Base-by-base conservation (phyloP, 1,284 basidiomycete species). In the Sporisorium scitamineum region DNA sequence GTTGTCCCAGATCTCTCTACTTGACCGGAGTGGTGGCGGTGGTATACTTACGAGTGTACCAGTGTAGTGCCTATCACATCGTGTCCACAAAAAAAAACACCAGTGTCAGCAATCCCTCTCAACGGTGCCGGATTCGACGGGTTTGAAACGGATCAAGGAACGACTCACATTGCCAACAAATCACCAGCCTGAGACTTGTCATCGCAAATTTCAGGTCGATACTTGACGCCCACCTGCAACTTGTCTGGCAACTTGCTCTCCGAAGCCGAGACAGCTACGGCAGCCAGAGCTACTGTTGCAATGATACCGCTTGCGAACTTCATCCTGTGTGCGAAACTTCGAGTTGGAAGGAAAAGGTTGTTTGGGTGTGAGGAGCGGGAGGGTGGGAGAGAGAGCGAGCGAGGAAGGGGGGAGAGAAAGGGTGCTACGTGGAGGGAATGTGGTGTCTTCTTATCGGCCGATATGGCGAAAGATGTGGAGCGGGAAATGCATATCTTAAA, bases 181-280 rank as follows among this genome's bases (percentile, higher is more conserved):
- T 94, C 93, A 0, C 92, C 92, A 44, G 88, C 89, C 82, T 87
- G 84, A 0, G 92, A 89, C 79, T 89, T 90, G 34, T 87, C 76
- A 2, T 87, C 61, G 83, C 93, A 94, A 47, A 88, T 87, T 2
- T 88, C 88, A 5, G 79, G 78, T 67, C 86, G 86, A 82, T 86
- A 84, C 78, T 87, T 88, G 79, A 88, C 87, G 10, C 77, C 86
- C 50, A 82, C 76, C 60, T 80, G 78, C 56, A 85, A 64, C 57
- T 67, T 45, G 66, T 73, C 66, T 1, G 83, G 80, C 34, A 71
- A 31, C 16, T 26, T 50, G 11, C 20, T 27, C 18, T 77, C 65
- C 0, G 81, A 78, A 1, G 69, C 68, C 0, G 79, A 77, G 22
- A 70, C 24, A 47, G 61, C 76, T 68, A n/a, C n/a, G n/a, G 52